phyloP scores from a whole-genome alignment of 768 basidiomycete species.

The Termitomyces eurrhizus region DNA sequence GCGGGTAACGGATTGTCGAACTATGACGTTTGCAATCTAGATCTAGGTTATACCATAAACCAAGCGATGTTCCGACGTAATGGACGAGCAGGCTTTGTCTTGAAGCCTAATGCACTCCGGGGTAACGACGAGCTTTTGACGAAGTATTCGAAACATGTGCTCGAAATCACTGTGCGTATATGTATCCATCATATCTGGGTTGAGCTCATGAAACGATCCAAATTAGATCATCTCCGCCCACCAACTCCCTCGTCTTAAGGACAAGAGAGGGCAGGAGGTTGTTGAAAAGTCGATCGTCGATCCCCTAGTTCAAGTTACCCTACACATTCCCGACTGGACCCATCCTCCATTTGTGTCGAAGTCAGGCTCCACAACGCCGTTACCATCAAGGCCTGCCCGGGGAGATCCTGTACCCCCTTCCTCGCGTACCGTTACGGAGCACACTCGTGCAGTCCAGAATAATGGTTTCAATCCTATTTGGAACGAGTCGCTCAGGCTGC shows the following conservation, averaged over 20 bases:
- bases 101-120: conserved; percentile 81
- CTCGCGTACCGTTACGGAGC: conserved; percentile 44
- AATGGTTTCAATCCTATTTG: conserved; percentile 94
- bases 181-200: background rate
- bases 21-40: conserved; percentile 31
- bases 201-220: no score
- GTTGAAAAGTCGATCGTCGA: conserved; percentile 53
- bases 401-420: conserved; percentile 23
- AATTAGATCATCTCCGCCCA: conserved; percentile 75
- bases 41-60: conserved; percentile 89
- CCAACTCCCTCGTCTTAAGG: conserved; percentile 75
- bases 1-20: background rate
- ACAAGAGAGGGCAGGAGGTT: conserved; percentile 56
- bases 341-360: conserved; percentile 22
- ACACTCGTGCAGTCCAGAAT: conserved; percentile 61
- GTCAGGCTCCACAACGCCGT: conserved; percentile 11
- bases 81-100: conserved; percentile 83
- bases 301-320: conserved; percentile 78
- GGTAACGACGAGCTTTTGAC: conserved; percentile 55
- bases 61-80: conserved; percentile 94
- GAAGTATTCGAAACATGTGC: conserved; percentile 50
- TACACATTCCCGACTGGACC: conserved; percentile 74
- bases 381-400: conserved; percentile 21
- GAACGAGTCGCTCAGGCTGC: conserved; percentile 64
- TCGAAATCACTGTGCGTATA: conserved; percentile 55